Evolutionary conservation across 805 yeast genomes (phyloP), one percentile per base, ranked within the genome.

Genomic region (Zygosaccharomyces siamensis): DNA sequence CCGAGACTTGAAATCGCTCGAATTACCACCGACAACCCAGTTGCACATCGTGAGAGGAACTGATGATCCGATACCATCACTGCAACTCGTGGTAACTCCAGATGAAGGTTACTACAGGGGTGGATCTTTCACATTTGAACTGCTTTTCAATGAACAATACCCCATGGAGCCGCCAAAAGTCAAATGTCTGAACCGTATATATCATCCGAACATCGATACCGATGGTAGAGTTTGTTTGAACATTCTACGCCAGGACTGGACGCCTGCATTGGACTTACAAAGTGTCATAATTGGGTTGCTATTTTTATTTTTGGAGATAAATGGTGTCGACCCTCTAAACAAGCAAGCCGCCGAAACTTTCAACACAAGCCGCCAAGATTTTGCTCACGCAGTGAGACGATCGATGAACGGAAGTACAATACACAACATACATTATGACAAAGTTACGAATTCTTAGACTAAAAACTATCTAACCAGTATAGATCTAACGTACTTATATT

Each of bases 151-250:
- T 43, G 81, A 80, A 36, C 83, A 81, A 56, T 92, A 83, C 67
- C 99, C 99, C 2, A 93, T 90, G 49, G 93, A 86, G 44, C 89
- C 97, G 7, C 99, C 99, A 7, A 86, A 82, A 61, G 89, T 89
- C 47, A 76, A 77, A 56, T 85, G 95, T 58, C 46, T 73, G 27
- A 77, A 81, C 46, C 81, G 76, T 61, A 86, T 92, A 4, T 92
- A 86, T 68, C 99, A 92, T 64, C 99, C 99, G 10, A 92, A 92
- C 62, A 92, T 92, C 55, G 97, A 92, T 64, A 63, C 80, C 18
- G 84, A 86, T 39, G 98, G 98, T 0, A 92, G 89, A 62, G 86
- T 92, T 5, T 92, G 99, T 63, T 74, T 92, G 51, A 92, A 92
- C 63, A 90, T 92, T 31, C 72, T 92, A 50, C 73, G 98, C 57